phyloP scores from a whole-genome alignment of 495 filamentous ascomycete species.

The Aspergillus taichungensis region DNA sequence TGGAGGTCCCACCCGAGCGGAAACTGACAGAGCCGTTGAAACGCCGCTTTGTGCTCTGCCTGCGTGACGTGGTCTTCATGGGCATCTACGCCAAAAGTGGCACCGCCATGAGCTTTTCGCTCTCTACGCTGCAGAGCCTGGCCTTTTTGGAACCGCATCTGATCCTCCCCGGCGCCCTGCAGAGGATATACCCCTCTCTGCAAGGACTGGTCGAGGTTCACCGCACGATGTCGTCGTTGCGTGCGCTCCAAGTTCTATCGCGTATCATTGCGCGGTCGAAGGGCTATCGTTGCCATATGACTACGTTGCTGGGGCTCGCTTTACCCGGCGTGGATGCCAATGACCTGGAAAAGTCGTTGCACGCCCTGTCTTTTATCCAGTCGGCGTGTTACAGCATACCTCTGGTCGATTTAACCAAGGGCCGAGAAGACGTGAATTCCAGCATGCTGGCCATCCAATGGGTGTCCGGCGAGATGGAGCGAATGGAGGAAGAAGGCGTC shows the following conservation, averaged over 20 bases:
- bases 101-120: slow-evolving; percentile 80
- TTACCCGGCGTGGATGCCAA: slow-evolving; percentile 96
- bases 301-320: slow-evolving; percentile 80
- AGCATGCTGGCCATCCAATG: slow-evolving; percentile 82
- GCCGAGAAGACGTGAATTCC: slow-evolving; percentile 56
- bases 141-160: slow-evolving; percentile 86
- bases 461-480: slow-evolving; percentile 86
- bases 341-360: slow-evolving; percentile 90
- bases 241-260: slow-evolving; percentile 80
- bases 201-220: slow-evolving; percentile 97
- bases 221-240: slow-evolving; percentile 86
- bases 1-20: slow-evolving; percentile 72
- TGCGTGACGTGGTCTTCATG: slow-evolving; percentile 95
- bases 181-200: slow-evolving; percentile 93
- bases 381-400: slow-evolving; percentile 91
- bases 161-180: slow-evolving; percentile 87
- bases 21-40: slow-evolving; percentile 72
- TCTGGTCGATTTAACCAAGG: slow-evolving; percentile 70
- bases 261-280: slow-evolving; percentile 84
- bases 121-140: slow-evolving; percentile 80
- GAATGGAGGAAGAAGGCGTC: slow-evolving; percentile 83
- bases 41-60: slow-evolving; percentile 78
- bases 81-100: slow-evolving; percentile 94
- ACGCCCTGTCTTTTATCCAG: slow-evolving; percentile 91
- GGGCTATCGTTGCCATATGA: slow-evolving; percentile 91